Evolutionary conservation across 345 rosid species (phyloP), one percentile per base, ranked within the genome.

Genomic region (Arabidopsis suecica): DNA sequence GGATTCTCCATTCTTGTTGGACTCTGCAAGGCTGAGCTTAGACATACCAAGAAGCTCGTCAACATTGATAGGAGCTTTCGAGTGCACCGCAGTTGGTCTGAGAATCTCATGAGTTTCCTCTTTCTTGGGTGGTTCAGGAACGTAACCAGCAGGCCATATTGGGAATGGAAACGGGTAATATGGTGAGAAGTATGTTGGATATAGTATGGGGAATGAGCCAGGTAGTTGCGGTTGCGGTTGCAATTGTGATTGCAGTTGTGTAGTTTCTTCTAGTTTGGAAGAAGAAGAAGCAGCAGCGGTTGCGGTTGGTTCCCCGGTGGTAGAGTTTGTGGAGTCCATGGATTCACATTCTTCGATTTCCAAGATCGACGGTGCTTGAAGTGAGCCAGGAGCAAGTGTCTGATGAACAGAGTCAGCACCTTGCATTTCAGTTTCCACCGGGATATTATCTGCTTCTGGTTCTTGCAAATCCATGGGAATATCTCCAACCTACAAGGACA

Each of bases 11-110:
- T 72, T 72, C 44, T 66, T 71, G 6, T 82, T 86, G 6, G 90
- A 80, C 28, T 93, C 99, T 73, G 87, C 93, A 48, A 96, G 80
- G 78, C 93, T 85, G 33, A 96, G 86, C 81, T 93, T 87, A 7
- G 99, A 90, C 89, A 96, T 86, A 72, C 99, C 98, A 3, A 96
- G 94, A 56, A 96, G 84, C 76, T 96, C 91, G 9, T 96, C 93
- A 0, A 93, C 97, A 53, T 93, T 93, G 51, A 96, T 87, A 4
- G 98, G 98, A 80, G 82, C 83, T 84, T 91, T 96, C 1, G 93
- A 89, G 58, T 89, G 86, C 44, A 89, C 86, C 0, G 99, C 89
- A 5, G 90, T 89, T 61, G 98, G 99, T 86, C 86, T 91, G 14
- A 96, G 83, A 72, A 96, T 94, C 81, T 93, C 89, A 49, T 84